These are phyloP conservation scores for Cyberlindnera maritima DNA, from an alignment of 805 yeast genomes.

Conservation along the genomic window DNA sequence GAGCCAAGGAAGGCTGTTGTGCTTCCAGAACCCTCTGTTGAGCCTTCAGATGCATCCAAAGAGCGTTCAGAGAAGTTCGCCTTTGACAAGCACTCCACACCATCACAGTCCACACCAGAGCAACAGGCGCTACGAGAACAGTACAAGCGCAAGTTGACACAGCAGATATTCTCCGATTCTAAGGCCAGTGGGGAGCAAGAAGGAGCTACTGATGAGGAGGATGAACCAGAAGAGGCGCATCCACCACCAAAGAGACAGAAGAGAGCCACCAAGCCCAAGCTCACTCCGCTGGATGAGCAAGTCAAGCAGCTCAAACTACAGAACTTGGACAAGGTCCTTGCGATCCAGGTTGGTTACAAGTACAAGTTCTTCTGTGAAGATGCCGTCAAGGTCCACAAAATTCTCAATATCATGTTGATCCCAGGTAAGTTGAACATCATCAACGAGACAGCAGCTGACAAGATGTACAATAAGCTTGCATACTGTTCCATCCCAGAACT, in stretches of 20 bases:
- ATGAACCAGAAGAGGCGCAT: conserved; percentile 9
- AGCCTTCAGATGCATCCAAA: not conserved
- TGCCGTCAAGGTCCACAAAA: conserved; percentile 65
- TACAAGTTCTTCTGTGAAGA: conserved; percentile 85
- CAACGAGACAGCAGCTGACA: conserved; percentile 47
- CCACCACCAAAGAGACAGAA: conserved; percentile 7
- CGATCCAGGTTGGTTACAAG: conserved; percentile 90
- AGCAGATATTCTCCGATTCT: not conserved
- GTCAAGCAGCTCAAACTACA: conserved; percentile 59
- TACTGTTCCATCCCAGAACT: conserved; percentile 84
- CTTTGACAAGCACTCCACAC: conserved; percentile 5
- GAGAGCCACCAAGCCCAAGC: conserved; percentile 30
- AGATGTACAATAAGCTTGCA: conserved; percentile 58
- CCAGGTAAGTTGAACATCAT: conserved; percentile 64
- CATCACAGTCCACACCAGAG: conserved; percentile 3
- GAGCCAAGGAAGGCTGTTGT: not conserved
- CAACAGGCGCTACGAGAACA: conserved; percentile 6
- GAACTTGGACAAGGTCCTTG: conserved; percentile 66
- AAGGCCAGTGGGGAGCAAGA: not conserved
- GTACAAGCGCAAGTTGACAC: conserved; percentile 8
- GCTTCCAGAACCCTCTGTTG: not conserved
- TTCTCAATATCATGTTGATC: conserved; percentile 66
- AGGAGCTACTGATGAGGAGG: conserved; percentile 3
- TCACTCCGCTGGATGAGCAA: conserved; percentile 83
- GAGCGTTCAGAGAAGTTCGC: conserved; percentile 11